phyloP scores from a whole-genome alignment of 306 rosid genomes.

The Prunus davidiana region DNA sequence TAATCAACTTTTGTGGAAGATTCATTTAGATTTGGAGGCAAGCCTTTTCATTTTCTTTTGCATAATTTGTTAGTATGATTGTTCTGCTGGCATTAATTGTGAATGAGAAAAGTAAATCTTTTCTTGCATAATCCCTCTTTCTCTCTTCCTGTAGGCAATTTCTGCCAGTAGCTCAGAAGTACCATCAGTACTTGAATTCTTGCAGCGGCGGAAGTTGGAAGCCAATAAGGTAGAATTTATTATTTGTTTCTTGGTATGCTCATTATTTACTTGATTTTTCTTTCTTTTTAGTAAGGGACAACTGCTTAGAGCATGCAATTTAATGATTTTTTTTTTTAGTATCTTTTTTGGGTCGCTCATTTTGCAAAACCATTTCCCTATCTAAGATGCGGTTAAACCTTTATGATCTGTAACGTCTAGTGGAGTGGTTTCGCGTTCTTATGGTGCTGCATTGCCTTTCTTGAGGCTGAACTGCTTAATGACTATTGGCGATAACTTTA shows the following conservation, averaged over 20 bases:
- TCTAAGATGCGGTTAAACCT: neutral
- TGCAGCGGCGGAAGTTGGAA: conserved; percentile 90
- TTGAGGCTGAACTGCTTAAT: conserved; percentile 12
- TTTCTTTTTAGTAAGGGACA: neutral
- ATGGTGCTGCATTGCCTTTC: neutral
- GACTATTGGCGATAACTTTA: conserved; percentile 3
- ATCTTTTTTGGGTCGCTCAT: neutral
- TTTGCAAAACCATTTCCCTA: conserved; percentile 11
- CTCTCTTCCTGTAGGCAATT: conserved; percentile 60
- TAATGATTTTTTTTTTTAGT: neutral
- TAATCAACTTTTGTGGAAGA: conserved; percentile 75
- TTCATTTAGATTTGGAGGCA: conserved; percentile 84
- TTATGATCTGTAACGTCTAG: conserved; percentile 9
- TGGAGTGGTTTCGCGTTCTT: neutral
- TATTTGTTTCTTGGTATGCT: conserved; percentile 1
- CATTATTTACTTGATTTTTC: conserved; percentile 7
- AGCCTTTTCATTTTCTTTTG: conserved; percentile 24
- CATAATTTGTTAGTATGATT: conserved; percentile 14
- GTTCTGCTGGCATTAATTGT: neutral
- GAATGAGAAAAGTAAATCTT: neutral
- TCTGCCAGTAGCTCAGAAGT: conserved; percentile 97
- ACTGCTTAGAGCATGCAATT: neutral
- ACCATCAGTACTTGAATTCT: conserved; percentile 84
- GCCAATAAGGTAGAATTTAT: conserved; percentile 59
- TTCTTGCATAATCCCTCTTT: conserved; percentile 19